These are phyloP conservation scores for Planoprotostelium fungivorum DNA, from an alignment of 78 protist species.

Conservation along the genomic window DNA sequence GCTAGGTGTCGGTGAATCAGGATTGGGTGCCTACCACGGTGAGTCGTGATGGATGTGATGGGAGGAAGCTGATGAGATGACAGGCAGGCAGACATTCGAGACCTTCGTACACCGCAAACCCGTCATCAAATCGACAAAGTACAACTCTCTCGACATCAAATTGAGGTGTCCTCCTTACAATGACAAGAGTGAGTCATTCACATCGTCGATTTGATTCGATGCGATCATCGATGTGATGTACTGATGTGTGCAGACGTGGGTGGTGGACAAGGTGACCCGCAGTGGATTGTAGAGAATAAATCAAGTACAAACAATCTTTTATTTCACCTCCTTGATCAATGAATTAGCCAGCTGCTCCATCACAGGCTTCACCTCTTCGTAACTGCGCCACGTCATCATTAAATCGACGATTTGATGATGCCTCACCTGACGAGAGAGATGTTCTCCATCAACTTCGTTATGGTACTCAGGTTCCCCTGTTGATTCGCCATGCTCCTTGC, in stretches of 20 bases:
- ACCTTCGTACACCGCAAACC: background rate
- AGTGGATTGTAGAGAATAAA: background rate
- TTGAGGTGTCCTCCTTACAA: background rate
- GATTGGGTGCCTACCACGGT: constrained; percentile 88
- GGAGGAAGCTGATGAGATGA: no score
- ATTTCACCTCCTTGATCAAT: no score
- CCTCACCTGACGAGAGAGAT: no score
- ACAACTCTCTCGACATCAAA: background rate
- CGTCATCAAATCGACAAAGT: background rate
- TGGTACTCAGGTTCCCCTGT: background rate
- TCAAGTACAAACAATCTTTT: no score
- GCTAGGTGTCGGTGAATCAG: constrained; percentile 76
- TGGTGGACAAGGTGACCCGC: background rate
- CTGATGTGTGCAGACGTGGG: background rate
- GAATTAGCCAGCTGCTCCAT: no score
- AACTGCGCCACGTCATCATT: no score
- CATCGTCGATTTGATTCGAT: no score
- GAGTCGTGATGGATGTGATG: no score
- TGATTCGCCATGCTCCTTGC: background rate
- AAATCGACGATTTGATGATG: no score
- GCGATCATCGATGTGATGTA: background rate
- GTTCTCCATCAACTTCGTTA: background rate
- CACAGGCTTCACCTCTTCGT: no score
- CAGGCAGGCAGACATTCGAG: constrained; percentile 46
- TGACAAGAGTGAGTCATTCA: background rate